phyloP scores from a whole-genome alignment of 495 filamentous ascomycete genomes.

The Letharia lupina region DNA sequence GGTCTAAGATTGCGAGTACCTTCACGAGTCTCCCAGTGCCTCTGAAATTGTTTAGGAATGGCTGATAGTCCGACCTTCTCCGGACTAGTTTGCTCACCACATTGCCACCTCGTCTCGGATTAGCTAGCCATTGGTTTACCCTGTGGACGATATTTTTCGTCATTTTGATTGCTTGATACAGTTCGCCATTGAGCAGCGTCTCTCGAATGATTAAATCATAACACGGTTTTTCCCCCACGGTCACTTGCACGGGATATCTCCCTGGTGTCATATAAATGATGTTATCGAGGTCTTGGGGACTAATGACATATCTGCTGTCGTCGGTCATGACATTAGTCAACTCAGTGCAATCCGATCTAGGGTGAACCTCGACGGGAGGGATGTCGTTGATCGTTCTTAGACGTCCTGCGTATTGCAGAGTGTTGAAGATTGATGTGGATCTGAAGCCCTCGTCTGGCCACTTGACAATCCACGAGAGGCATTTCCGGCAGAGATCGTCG shows the following conservation, averaged over 20 bases:
- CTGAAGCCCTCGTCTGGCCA: conserved; percentile 34
- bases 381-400: conserved; percentile 30
- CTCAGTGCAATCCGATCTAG: conserved; percentile 21
- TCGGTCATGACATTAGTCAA: conserved; percentile 29
- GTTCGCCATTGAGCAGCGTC: conserved; percentile 21
- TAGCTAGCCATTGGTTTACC: conserved; percentile 22
- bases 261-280: conserved; percentile 28
- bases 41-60: conserved; percentile 18
- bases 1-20: conserved; percentile 23
- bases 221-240: conserved; percentile 17
- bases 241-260: conserved; percentile 25
- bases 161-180: conserved; percentile 23
- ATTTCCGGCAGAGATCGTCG: conserved; percentile 22
- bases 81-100: conserved; percentile 3
- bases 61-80: background rate
- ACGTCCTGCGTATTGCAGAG: conserved; percentile 28
- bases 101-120: conserved; percentile 6
- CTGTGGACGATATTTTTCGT: conserved; percentile 24
- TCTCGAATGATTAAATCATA: conserved; percentile 28
- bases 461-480: conserved; percentile 30
- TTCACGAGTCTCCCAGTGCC: conserved; percentile 26
- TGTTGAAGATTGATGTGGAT: conserved; percentile 25
- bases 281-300: conserved; percentile 24
- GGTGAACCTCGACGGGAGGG: conserved; percentile 27
- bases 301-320: conserved; percentile 26